Base-by-base conservation (phyloP, 2,329 filamentous ascomycete genomes). In the Cercospora nicotianae region DNA sequence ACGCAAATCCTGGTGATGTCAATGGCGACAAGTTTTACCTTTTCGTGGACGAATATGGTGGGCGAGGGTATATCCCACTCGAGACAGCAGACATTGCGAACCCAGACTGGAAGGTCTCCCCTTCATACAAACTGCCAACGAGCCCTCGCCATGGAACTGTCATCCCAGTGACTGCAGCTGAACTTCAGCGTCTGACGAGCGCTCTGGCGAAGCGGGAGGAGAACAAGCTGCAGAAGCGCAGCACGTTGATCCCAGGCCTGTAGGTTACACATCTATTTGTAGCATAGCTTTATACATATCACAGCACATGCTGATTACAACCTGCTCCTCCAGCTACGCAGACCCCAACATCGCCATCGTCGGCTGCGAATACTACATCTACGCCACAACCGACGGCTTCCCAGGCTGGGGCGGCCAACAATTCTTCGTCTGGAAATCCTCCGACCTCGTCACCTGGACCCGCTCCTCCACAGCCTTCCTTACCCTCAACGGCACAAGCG, bases 131-230 rank as follows among this genome's bases (percentile, higher is more conserved):
- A 20, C 75, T 87, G 3, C 85, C 85, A 0, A 73, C 75, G 0
- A 85, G 81, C 51, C 85, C 85, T 2, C 82, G 85, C 10, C 85
- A 87, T 67, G 85, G 85, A 16, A 87, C 84, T 0, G 85, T 87
- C 4, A 73, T 87, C 7, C 81, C 84, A 0, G 77, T 87, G 20
- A 87, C 85, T 0, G 81, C 82, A 0, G 77, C 76, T 1, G 83
- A 85, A 73, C 77, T 84, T 23, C 60, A 62, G 31, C 36, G 58
- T 10, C 45, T 70, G 55, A 66, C 36, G 61, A 67, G 63, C 10
- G 58, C 39, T n/a, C 66, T 63, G 57, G 64, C 65, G 31, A 64
- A 65, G 33, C 66, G 69, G 33, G 55, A 66, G 18, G 30, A 60
- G 23, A 67, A 33, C 12, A 60, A 16, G 60, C 60, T 59, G 5